These are phyloP conservation scores for Russula olivacea DNA, from an alignment of 768 basidiomycete genomes.

Conservation along the genomic window DNA sequence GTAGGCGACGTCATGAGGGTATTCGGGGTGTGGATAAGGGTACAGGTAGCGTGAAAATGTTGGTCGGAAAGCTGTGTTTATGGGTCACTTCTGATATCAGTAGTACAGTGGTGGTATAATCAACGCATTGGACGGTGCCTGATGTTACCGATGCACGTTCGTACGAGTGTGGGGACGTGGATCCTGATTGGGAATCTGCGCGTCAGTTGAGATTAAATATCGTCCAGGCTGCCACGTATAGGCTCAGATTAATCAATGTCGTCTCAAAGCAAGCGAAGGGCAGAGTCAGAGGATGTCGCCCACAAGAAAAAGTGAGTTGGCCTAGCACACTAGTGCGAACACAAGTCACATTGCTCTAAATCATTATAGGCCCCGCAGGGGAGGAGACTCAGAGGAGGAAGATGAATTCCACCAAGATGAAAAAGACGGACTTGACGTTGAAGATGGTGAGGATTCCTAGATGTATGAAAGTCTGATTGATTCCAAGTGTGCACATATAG, in stretches of 20 bases:
- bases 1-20: no score
- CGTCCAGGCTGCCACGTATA: constrained; percentile 6
- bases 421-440: constrained; percentile 27
- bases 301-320: constrained; percentile 32
- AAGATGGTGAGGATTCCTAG: constrained; percentile 26
- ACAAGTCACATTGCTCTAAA: constrained; percentile 24
- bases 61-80: not conserved
- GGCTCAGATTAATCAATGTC: constrained; percentile 4
- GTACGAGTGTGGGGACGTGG: constrained; percentile 11
- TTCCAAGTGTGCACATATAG: constrained; percentile 15
- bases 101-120: not conserved
- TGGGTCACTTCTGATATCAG: not conserved
- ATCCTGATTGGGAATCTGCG: constrained; percentile 10
- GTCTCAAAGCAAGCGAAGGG: constrained; percentile 16
- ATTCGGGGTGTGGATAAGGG: not conserved
- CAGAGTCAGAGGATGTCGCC: constrained; percentile 15
- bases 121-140: not conserved
- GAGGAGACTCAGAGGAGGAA: constrained; percentile 28
- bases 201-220: constrained; percentile 7
- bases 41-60: not conserved
- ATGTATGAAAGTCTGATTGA: not conserved
- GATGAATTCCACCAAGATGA: constrained; percentile 29
- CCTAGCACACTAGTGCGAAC: constrained; percentile 12
- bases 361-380: constrained; percentile 21
- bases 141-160: not conserved